A percentile compares a stretch with the other conserved stretches of the same genome.
phyloP scores from a whole-genome alignment of 768 basidiomycete genomes.

The Termitomyces titanicus region DNA sequence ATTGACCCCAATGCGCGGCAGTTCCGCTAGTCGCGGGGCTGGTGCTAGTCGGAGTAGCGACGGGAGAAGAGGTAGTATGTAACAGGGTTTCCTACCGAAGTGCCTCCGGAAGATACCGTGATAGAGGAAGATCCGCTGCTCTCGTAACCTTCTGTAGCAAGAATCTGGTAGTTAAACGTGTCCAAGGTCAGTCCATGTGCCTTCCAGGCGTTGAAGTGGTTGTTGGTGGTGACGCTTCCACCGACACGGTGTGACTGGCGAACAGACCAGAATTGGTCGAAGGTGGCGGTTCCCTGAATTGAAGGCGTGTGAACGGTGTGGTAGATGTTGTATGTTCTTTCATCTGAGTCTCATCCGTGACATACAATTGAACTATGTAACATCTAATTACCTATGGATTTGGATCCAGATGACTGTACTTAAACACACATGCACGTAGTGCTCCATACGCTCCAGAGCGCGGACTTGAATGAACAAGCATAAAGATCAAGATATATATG shows the following conservation, averaged over 20 bases:
- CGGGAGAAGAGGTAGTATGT: not conserved
- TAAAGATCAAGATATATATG: too few relatives aligned
- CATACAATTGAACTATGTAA: too few relatives aligned
- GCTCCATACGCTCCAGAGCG: too few relatives aligned
- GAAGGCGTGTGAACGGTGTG: conserved; percentile 35
- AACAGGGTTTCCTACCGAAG: not conserved
- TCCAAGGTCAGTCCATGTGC: conserved; percentile 35
- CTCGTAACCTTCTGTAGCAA: conserved; percentile 43
- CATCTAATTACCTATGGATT: too few relatives aligned
- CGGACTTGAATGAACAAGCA: too few relatives aligned
- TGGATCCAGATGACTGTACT: too few relatives aligned
- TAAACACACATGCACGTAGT: too few relatives aligned
- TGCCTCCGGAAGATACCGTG: conserved; percentile 4
- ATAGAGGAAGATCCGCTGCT: conserved; percentile 30
- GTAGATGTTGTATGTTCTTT: conserved; percentile 40
- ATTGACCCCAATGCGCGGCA: not conserved
- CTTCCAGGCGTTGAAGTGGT: conserved; percentile 44
- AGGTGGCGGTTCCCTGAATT: conserved; percentile 38
- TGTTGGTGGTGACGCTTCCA: conserved; percentile 30
- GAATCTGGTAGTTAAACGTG: conserved; percentile 40
- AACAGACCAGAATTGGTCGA: conserved; percentile 45
- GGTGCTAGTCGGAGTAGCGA: not conserved
- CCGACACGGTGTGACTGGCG: conserved; percentile 32
- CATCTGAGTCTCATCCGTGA: too few relatives aligned
- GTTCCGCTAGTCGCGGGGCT: not conserved